Base-by-base conservation (phyloP, 148 eudicot species). In the Rhododendron kiyosumense region DNA sequence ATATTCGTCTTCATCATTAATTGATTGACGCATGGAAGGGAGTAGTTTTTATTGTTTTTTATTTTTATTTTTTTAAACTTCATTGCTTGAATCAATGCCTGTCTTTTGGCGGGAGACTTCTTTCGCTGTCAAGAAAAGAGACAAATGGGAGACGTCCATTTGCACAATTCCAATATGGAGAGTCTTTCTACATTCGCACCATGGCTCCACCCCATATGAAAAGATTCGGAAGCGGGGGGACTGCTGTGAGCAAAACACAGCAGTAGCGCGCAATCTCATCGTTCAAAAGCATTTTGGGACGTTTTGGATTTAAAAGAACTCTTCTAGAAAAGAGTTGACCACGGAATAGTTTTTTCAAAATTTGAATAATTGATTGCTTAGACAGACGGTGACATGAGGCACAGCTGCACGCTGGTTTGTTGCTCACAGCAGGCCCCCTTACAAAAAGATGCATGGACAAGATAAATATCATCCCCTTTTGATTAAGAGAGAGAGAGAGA, bases 161-260 rank as follows among this genome's bases (percentile, higher is more conserved):
- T 46, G 84, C 81, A 52, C 61, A 43, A 86, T 84, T 14, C 30
- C 38, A 20, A 54, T 18, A 65, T 51, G 41, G 43, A 2, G 49
- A 46, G 67, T 48, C 17, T 85, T 78, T 45, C 65, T 59, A 38
- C 87, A 73, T 85, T 79, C 82, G 84, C 89, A 73, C 22, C 43
- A 82, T 78, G 65, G 85, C 84, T 89, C 90, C 91, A 88, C 89
- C 84, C 51, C 36, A 48, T 46, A 26, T 48, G 45, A 41, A 6
- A 41, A 41, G 45, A 41, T 41, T 41, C 1, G 1, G 7, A 41
- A 41, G 45, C 8, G 7, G 7, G 45, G 2, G 45, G 45, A 1
- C 1, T 41, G 8, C 45, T 0, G 1, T 5, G 45, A 41, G 45
- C 7, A 41, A 41, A 38, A 41, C 7, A 41, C 7, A 6, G 8